Evolutionary conservation across 805 yeast genomes (phyloP).

Genomic region (Starmerella tilneyi): DNA sequence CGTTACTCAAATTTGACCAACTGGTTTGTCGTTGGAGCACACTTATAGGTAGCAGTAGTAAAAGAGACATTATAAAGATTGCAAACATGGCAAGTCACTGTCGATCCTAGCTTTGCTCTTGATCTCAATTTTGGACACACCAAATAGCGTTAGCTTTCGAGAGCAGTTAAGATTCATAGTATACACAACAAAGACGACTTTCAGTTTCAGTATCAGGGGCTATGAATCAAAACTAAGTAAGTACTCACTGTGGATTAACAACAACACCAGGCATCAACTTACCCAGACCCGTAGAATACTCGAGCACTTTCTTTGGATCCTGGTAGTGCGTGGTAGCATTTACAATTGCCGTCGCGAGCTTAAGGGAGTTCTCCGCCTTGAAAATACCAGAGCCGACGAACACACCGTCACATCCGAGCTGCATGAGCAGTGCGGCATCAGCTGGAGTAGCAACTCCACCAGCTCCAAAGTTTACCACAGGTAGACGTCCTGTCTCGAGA

Average conservation of each 20-base stretch:
- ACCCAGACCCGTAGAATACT: constrained; percentile 60
- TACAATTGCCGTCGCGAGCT: constrained; percentile 67
- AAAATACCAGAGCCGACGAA: constrained; percentile 73
- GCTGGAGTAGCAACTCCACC: constrained; percentile 86
- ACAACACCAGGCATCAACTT: constrained; percentile 66
- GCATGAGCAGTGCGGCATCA: constrained; percentile 78
- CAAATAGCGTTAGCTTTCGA: no score
- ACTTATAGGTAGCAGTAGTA: no score
- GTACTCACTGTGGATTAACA: constrained; percentile 36
- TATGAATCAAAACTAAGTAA: background rate
- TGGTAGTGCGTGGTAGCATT: constrained; percentile 64
- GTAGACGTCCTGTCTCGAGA: constrained; percentile 49
- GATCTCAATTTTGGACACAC: no score
- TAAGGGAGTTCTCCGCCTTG: constrained; percentile 61
- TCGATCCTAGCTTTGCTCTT: no score
- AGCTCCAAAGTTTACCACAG: constrained; percentile 79
- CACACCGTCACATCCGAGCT: constrained; percentile 68
- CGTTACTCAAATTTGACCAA: no score
- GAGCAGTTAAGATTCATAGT: no score
- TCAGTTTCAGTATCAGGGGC: no score
- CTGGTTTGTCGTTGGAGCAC: no score
- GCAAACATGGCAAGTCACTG: no score
- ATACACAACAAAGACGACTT: no score
- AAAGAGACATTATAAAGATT: no score
- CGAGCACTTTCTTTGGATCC: constrained; percentile 50